Evolutionary conservation across 169 alveolate species (phyloP), one percentile per base, ranked within the genome.

Genomic region (Plasmodium sp.): DNA sequence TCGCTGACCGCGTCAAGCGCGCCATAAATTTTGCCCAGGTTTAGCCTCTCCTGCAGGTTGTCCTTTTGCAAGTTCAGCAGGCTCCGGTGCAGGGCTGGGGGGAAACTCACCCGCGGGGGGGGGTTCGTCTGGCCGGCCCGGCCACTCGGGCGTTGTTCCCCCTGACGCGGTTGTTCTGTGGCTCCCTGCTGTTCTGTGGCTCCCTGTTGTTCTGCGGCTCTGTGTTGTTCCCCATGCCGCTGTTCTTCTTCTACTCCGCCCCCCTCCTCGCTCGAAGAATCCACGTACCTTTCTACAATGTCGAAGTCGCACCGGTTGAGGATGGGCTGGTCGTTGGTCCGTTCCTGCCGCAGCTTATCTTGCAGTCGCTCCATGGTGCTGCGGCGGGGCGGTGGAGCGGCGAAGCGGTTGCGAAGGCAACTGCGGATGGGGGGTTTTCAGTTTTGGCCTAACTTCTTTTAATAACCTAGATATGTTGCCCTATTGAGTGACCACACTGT

Each of bases 1-100:
- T 22, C 22, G 4, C 27, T 51, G 12, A 5, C 27, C 62, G 62
- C 62, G 16, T 51, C 62, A 14, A 51, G 22, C 62, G 62, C 22
- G 62, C 62, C 81, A 62, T 75, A 85, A 31, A 85, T 85, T 85
- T 51, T 12, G 6, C 39, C 22, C 27, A 74, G 67, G 72, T 75
- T 79, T n/a, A 85, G 22, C 33, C 62, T 75, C 80, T 85, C 93
- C 54, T 12, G n/a, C 33, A 16, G n/a, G 36, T 85, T 67, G 81
- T 81, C 75, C 18, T 90, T 90, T 67, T 90, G 94, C 51, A 90
- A 80, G 72, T 90, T 90, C 41, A 90, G 34, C 67, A 36, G 41
- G 58, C 91, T 90, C 16, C 94, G 81, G 67, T 90, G 94, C 18
- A 90, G 56, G 73, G 94, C 94, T 39, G 62, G 51, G 22, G 94